Evolutionary conservation across 2,329 filamentous ascomycete genomes (phyloP).

Genomic region (Scytalidium sp.): DNA sequence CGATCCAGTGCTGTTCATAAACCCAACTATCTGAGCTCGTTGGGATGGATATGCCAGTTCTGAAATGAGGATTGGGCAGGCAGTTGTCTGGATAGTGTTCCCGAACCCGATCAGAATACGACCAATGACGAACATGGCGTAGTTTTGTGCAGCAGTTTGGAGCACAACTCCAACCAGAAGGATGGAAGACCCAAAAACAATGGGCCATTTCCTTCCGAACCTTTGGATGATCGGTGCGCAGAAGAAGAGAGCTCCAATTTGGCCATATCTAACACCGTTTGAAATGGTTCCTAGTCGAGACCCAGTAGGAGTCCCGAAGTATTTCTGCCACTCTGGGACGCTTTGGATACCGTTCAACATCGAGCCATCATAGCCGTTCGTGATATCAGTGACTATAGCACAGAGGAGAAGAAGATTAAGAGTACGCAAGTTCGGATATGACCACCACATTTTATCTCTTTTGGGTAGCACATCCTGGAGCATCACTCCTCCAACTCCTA

Average conservation of each 20-base stretch:
- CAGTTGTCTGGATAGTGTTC: conserved; percentile 4
- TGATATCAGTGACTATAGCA: conserved; percentile 9
- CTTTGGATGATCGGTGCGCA: conserved; percentile 3
- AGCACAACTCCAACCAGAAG: conserved; percentile 6
- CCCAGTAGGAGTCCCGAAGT: conserved; percentile 7
- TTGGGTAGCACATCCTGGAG: conserved; percentile 8
- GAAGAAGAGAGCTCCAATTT: conserved; percentile 4
- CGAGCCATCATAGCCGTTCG: conserved; percentile 9
- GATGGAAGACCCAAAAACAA: conserved; percentile 7
- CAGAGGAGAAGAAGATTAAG: conserved; percentile 10
- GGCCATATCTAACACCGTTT: conserved; percentile 8
- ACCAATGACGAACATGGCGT: conserved; percentile 9
- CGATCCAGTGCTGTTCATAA: conserved; percentile 8
- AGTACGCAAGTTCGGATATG: conserved; percentile 2
- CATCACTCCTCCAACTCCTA: conserved; percentile 3
- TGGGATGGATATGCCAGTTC: conserved; percentile 9
- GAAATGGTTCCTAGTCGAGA: conserved; percentile 7
- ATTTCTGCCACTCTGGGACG: conserved; percentile 7
- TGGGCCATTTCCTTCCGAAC: conserved; percentile 7
- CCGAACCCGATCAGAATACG: conserved; percentile 11
- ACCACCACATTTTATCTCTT: conserved; percentile 7
- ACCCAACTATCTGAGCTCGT: conserved; percentile 7
- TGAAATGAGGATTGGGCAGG: conserved; percentile 7
- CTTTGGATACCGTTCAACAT: conserved; percentile 14
- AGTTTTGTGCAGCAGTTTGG: conserved; percentile 9